Conservation (phyloP, 306 rosid species). For the Pyrus bretschneideri region DNA sequence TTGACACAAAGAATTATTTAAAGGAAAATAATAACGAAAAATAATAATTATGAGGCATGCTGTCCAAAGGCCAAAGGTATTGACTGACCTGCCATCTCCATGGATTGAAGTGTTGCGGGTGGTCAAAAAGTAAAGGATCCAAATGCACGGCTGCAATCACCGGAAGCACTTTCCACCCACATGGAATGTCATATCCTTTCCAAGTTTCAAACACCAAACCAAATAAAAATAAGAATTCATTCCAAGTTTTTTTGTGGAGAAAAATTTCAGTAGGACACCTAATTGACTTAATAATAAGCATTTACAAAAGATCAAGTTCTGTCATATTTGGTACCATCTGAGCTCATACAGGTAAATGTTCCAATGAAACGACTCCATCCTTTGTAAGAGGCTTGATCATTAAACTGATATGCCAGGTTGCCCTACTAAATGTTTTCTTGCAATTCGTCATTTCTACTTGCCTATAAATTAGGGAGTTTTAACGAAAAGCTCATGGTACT, state of each 20-base stretch:
- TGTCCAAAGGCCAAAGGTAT: conserved; percentile 6
- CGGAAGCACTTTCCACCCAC: conserved; percentile 99
- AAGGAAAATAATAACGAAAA: background rate
- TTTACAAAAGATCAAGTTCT: background rate
- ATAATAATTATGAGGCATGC: conserved; percentile 35
- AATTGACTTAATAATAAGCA: background rate
- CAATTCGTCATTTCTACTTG: no score
- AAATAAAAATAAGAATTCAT: background rate
- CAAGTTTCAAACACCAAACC: conserved; percentile 14
- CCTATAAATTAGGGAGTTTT: no score
- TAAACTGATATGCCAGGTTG: background rate
- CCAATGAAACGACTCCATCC: background rate
- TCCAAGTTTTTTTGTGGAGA: background rate
- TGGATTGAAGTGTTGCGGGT: conserved; percentile 92
- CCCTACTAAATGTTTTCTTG: no score
- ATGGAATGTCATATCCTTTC: conserved; percentile 95
- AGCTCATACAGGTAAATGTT: no score
- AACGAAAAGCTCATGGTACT: no score
- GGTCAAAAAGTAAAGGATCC: conserved; percentile 87
- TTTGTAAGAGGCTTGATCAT: background rate
- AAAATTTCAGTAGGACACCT: no score
- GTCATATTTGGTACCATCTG: background rate
- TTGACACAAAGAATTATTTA: background rate
- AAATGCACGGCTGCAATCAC: conserved; percentile 93
- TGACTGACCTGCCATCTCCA: conserved; percentile 98